These are phyloP conservation scores for Nicotiana sylvestris DNA, from an alignment of 257 asterid genomes.

Conservation along the genomic window DNA sequence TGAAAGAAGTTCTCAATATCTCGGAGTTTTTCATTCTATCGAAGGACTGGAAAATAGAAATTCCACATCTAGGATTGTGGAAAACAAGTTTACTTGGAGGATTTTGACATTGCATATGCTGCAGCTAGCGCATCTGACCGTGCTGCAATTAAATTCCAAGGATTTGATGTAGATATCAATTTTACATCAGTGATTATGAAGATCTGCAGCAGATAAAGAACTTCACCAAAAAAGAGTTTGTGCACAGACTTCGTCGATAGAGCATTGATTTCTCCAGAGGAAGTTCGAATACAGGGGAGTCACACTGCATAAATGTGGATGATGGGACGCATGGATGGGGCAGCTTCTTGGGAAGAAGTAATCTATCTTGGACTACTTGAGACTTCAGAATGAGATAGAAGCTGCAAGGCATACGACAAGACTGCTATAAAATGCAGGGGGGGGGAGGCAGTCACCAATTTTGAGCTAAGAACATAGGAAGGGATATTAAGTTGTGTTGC, in stretches of 20 bases:
- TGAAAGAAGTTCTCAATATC: background rate
- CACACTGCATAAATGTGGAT: constrained; percentile 8
- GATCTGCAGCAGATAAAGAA: constrained; percentile 55
- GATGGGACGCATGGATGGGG: constrained; percentile 1
- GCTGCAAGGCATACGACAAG: constrained; percentile 91
- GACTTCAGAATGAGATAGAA: constrained; percentile 65
- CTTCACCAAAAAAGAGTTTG: constrained; percentile 8
- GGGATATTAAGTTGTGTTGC: constrained; percentile 39
- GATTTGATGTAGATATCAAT: too few relatives aligned
- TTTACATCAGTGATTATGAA: constrained; percentile 48
- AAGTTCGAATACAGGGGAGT: background rate
- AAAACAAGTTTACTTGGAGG: too few relatives aligned
- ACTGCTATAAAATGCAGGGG: constrained; percentile 83
- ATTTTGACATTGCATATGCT: too few relatives aligned
- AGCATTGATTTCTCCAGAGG: too few relatives aligned
- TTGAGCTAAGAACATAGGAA: constrained; percentile 60
- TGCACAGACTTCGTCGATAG: too few relatives aligned
- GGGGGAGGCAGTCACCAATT: constrained; percentile 80
- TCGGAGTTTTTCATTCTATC: too few relatives aligned
- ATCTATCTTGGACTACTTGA: constrained; percentile 6
- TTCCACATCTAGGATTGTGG: too few relatives aligned
- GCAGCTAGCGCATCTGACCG: too few relatives aligned
- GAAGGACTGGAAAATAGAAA: too few relatives aligned
- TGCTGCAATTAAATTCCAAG: too few relatives aligned
- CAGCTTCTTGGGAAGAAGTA: background rate